Percentiles rank a stretch among this genome's conserved stretches.
Evolutionary conservation across 75 land plant species (phyloP).

Genomic region (Chamaecyparis obtusa): DNA sequence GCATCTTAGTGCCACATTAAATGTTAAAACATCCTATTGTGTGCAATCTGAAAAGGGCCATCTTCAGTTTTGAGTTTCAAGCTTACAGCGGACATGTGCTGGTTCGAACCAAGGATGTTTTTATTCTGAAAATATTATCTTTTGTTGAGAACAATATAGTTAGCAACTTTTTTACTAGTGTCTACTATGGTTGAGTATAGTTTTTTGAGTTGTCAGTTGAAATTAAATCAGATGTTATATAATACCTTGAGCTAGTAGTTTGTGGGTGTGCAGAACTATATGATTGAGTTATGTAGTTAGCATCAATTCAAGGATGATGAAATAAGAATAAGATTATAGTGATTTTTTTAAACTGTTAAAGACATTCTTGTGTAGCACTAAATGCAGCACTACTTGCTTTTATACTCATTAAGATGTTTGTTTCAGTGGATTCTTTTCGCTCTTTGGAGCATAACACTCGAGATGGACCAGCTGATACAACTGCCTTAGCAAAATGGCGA

Average conservation of each 20-base stretch:
- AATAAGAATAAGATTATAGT: background rate
- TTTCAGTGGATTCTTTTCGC: constrained; percentile 73
- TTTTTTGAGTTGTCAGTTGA: background rate
- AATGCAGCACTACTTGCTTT: background rate
- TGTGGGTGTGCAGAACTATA: background rate
- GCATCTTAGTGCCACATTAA: background rate
- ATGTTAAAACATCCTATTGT: background rate
- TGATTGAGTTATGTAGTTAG: background rate
- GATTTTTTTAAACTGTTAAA: background rate
- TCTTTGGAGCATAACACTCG: constrained; percentile 79
- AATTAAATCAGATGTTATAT: background rate
- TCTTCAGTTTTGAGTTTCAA: background rate
- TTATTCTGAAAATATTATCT: background rate
- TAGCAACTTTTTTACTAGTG: background rate
- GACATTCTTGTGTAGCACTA: background rate
- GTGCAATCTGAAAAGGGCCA: background rate
- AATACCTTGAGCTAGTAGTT: background rate
- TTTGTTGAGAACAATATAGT: background rate
- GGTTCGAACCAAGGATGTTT: background rate
- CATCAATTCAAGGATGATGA: background rate
- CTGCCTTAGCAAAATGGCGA: constrained; percentile 87
- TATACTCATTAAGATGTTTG: background rate
- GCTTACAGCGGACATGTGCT: background rate
- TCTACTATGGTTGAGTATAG: background rate
- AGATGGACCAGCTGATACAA: constrained; percentile 52